Percentiles rank a stretch among this genome's conserved stretches.
Conservation (phyloP, 495 filamentous ascomycete genomes). For the Immersiella caudata region DNA sequence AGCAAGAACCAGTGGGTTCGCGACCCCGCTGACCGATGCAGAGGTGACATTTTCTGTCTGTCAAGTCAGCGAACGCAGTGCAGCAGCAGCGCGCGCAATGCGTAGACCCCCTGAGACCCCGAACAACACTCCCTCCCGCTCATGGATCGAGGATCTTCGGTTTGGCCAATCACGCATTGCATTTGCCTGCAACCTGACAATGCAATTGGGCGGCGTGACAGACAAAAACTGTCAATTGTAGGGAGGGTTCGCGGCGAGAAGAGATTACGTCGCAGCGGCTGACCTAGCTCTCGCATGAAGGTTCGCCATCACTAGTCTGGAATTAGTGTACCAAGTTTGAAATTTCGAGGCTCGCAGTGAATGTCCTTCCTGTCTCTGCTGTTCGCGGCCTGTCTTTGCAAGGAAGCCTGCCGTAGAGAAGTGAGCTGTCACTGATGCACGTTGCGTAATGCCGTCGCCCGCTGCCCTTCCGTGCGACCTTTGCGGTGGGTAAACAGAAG, state of each 20-base stretch:
- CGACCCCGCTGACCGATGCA: neutral
- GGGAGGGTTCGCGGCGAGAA: neutral
- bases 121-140: neutral
- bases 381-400: neutral
- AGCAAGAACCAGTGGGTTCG: neutral
- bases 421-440: neutral
- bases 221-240: neutral
- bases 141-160: constrained; percentile 1
- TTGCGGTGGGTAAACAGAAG: neutral
- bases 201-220: constrained; percentile 14
- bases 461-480: neutral
- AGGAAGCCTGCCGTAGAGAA: neutral
- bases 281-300: constrained; percentile 9
- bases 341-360: constrained; percentile 4
- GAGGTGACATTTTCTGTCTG: neutral
- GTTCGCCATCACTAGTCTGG: constrained; percentile 15
- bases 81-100: neutral
- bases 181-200: neutral
- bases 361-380: neutral
- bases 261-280: neutral
- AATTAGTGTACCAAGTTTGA: constrained; percentile 23
- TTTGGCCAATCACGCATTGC: constrained; percentile 2
- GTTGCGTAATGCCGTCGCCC: neutral
- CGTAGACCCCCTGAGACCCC: neutral
- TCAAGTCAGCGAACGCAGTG: no score